Conservation (phyloP, 2,329 filamentous ascomycete genomes). For the Talaromyces sp. region DNA sequence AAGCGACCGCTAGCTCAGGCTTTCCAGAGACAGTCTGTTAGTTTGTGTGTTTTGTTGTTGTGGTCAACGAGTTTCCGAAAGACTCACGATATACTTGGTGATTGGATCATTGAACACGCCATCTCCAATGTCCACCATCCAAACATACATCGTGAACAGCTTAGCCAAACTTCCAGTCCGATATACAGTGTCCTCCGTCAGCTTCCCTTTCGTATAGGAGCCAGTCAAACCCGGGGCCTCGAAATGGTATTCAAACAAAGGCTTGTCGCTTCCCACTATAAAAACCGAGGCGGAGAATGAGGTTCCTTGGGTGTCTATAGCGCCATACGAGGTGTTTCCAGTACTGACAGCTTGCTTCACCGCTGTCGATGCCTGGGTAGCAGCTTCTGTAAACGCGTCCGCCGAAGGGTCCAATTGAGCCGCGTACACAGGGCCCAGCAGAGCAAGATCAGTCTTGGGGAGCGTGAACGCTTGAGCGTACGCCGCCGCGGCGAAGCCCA, state of each 20-base stretch:
- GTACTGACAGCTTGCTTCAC: neutral
- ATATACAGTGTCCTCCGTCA: constrained; percentile 1
- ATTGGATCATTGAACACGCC: constrained; percentile 1
- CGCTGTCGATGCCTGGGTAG: neutral
- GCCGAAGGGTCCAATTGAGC: neutral
- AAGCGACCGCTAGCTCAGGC: neutral
- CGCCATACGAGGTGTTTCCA: neutral
- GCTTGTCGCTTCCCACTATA: neutral
- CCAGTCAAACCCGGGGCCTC: constrained; percentile 1
- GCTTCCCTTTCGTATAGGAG: neutral
- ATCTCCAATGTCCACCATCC: constrained; percentile 3
- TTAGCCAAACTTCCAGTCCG: constrained; percentile 1
- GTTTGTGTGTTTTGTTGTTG: neutral
- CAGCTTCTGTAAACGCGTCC: neutral
- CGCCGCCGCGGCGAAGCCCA: neutral
- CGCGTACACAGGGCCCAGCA: neutral
- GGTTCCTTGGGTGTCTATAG: neutral
- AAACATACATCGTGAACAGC: neutral
- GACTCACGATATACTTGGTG: constrained; percentile 3
- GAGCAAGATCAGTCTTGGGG: neutral
- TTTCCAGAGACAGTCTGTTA: neutral
- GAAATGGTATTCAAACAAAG: constrained; percentile 2
- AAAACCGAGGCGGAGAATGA: constrained; percentile 1
- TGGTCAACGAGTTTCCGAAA: neutral
- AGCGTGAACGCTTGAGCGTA: neutral